These are phyloP conservation scores for Sanghuangporus sanghuang DNA, from an alignment of 1,284 basidiomycete genomes.

Conservation along the genomic window DNA sequence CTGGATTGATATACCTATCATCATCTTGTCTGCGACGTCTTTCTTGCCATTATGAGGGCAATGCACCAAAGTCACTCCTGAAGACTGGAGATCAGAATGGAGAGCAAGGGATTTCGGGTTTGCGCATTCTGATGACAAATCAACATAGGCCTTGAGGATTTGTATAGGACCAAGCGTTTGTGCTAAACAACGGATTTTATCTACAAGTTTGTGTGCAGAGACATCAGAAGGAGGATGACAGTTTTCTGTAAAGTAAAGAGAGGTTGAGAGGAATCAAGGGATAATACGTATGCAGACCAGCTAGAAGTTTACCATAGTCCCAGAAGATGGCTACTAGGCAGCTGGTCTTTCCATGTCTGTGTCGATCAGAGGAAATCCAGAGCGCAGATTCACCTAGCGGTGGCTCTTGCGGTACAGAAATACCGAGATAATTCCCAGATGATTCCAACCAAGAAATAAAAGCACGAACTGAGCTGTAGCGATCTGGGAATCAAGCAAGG, in stretches of 20 bases:
- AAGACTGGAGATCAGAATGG: conserved; percentile 36
- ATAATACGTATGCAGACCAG: neutral
- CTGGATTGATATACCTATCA: conserved; percentile 21
- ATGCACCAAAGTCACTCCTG: conserved; percentile 36
- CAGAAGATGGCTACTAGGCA: conserved; percentile 49
- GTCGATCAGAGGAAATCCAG: neutral
- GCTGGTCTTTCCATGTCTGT: neutral
- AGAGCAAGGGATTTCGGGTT: conserved; percentile 8
- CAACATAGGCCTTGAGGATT: conserved; percentile 19
- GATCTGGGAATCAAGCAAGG: too few relatives aligned
- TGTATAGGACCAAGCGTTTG: conserved; percentile 15
- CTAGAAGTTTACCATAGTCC: conserved; percentile 46
- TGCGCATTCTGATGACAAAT: conserved; percentile 24
- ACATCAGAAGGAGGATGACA: conserved; percentile 41
- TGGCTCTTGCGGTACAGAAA: neutral
- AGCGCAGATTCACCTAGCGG: neutral
- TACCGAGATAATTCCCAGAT: neutral
- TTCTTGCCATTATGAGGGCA: conserved; percentile 39
- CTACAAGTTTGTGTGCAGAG: conserved; percentile 40
- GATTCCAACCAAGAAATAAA: neutral
- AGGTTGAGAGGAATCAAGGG: neutral
- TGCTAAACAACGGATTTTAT: conserved; percentile 17
- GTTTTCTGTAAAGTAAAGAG: conserved; percentile 39
- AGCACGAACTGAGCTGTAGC: too few relatives aligned
- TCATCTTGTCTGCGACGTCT: conserved; percentile 39